These are phyloP conservation scores for Penicillium coffeae DNA, from an alignment of 495 filamentous ascomycete species.

Conservation along the genomic window DNA sequence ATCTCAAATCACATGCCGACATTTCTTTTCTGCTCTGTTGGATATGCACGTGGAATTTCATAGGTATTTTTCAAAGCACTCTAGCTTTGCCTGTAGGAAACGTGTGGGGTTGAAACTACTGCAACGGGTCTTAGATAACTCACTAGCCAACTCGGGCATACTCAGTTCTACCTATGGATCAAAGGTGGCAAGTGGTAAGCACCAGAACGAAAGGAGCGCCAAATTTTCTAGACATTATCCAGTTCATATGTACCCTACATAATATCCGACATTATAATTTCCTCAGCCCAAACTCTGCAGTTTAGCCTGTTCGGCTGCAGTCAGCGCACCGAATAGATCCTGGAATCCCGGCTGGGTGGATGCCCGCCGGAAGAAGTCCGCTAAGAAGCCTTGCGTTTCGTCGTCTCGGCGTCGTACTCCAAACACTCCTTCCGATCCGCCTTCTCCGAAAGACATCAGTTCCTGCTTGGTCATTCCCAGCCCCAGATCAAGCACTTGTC, in stretches of 20 bases:
- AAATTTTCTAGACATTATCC: background rate
- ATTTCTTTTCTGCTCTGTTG: no score
- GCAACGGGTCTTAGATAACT: no score
- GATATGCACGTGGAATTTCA: no score
- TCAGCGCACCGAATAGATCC: slow-evolving; percentile 66
- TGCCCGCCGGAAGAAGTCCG: slow-evolving; percentile 74
- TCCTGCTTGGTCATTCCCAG: slow-evolving; percentile 63
- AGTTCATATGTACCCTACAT: background rate
- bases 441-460: slow-evolving; percentile 72
- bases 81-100: no score
- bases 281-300: slow-evolving; percentile 43
- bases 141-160: no score
- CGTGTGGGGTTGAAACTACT: no score
- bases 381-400: slow-evolving; percentile 80
- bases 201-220: no score
- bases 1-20: no score
- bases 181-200: background rate
- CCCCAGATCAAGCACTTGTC: slow-evolving; percentile 65
- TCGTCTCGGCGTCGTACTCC: slow-evolving; percentile 72
- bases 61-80: no score
- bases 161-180: background rate
- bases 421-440: slow-evolving; percentile 49
- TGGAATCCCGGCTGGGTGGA: slow-evolving; percentile 70
- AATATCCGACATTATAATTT: background rate
- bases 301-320: slow-evolving; percentile 69